Percentiles rank a stretch among this genome's conserved stretches.
These are phyloP conservation scores for Nepenthes alata DNA, from an alignment of 179 eudicot genomes.

Conservation along the genomic window DNA sequence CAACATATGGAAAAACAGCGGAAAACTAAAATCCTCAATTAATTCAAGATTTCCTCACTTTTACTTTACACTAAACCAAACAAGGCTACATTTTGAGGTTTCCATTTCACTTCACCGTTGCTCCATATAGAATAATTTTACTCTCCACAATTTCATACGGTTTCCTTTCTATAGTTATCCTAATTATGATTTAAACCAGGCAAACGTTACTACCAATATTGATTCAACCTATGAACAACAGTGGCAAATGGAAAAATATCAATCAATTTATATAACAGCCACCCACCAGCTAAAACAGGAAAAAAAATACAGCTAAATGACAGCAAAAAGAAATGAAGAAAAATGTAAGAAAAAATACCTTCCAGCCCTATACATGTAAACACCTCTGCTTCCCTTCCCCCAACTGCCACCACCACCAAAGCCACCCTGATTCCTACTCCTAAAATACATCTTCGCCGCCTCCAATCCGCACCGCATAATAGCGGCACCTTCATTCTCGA, in stretches of 20 bases:
- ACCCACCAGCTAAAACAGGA: background rate
- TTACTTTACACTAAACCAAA: too few relatives aligned
- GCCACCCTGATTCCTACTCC: slow-evolving; percentile 27
- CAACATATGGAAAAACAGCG: too few relatives aligned
- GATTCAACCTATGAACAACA: background rate
- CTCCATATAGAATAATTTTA: too few relatives aligned
- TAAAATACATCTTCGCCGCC: slow-evolving; percentile 48
- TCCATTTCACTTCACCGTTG: too few relatives aligned
- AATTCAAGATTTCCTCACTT: too few relatives aligned
- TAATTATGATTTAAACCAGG: too few relatives aligned
- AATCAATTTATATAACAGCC: background rate
- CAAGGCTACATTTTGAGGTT: too few relatives aligned
- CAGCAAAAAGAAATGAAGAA: background rate
- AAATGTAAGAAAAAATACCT: slow-evolving; percentile 27
- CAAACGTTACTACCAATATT: background rate
- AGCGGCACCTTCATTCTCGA: slow-evolving; percentile 50
- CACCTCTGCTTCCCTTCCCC: slow-evolving; percentile 35
- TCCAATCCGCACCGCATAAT: slow-evolving; percentile 66
- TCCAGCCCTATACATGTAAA: slow-evolving; percentile 68
- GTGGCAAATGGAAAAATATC: background rate
- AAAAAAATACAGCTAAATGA: background rate
- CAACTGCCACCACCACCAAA: slow-evolving; percentile 5
- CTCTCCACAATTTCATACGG: too few relatives aligned
- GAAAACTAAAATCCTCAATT: too few relatives aligned
- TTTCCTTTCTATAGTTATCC: too few relatives aligned